phyloP scores from a whole-genome alignment of 805 yeast species.

The Yamadazyma laniorum region DNA sequence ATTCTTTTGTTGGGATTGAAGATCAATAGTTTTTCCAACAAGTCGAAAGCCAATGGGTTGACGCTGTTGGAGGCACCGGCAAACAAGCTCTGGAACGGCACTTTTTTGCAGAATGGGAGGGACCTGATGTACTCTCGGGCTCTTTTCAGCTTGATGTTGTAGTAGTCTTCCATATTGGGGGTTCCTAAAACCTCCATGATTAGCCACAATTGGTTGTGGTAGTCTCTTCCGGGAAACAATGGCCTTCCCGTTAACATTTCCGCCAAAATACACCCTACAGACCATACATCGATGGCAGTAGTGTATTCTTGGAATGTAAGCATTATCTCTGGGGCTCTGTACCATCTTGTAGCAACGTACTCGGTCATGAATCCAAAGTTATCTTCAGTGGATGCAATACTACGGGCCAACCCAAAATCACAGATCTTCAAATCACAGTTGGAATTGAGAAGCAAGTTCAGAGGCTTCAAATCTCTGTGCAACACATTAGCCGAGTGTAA shows the following conservation, averaged over 20 bases:
- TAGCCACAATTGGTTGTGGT: constrained; percentile 83
- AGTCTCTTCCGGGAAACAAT: constrained; percentile 90
- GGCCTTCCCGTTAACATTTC: constrained; percentile 87
- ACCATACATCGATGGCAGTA: constrained; percentile 95
- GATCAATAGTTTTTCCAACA: constrained; percentile 61
- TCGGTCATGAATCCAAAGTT: constrained; percentile 88
- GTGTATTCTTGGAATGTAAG: constrained; percentile 89
- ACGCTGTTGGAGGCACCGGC: constrained; percentile 29
- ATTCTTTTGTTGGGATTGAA: constrained; percentile 73
- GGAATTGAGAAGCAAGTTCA: constrained; percentile 79
- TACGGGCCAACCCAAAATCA: constrained; percentile 88
- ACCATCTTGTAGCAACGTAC: constrained; percentile 97
- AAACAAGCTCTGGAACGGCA: constrained; percentile 51
- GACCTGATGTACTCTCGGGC: constrained; percentile 87
- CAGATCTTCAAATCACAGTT: constrained; percentile 93
- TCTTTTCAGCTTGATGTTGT: constrained; percentile 69
- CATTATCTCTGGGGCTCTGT: constrained; percentile 97
- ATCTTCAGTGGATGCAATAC: constrained; percentile 60
- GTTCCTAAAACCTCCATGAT: constrained; percentile 87
- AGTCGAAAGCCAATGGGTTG: constrained; percentile 51
- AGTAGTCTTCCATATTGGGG: constrained; percentile 76
- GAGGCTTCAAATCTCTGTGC: constrained; percentile 91
- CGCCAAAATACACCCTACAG: constrained; percentile 93
- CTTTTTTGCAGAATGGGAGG: constrained; percentile 67
- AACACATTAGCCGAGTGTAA: constrained; percentile 92